Conservation (phyloP, 257 asterid genomes). For the Mitragyna speciosa region DNA sequence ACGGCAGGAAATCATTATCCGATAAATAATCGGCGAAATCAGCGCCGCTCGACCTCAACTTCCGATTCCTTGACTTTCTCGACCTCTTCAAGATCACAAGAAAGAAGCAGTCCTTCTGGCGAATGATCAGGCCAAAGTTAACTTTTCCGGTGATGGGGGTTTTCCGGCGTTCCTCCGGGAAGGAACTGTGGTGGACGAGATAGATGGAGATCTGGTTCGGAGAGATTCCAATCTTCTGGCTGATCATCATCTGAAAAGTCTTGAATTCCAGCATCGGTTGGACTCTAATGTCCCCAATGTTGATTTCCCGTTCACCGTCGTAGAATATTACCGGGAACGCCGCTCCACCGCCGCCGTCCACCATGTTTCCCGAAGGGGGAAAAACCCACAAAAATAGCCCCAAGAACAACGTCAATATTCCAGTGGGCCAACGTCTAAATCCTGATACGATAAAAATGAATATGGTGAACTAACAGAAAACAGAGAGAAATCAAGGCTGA, state of each 20-base stretch:
- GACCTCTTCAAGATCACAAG: conserved; percentile 79
- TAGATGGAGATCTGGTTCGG: conserved; percentile 89
- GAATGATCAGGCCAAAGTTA: conserved; percentile 52
- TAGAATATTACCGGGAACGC: conserved; percentile 66
- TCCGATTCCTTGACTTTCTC: conserved; percentile 56
- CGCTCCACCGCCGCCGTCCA: conserved; percentile 61
- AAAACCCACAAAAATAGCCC: background rate
- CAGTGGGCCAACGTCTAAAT: background rate
- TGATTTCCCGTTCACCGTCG: conserved; percentile 82
- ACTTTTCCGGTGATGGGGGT: conserved; percentile 76
- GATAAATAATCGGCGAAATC: conserved; percentile 34
- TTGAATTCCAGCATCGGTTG: conserved; percentile 66
- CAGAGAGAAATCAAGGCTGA: background rate
- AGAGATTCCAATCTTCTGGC: conserved; percentile 82
- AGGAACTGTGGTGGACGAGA: conserved; percentile 40
- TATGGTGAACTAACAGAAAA: background rate
- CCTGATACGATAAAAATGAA: background rate
- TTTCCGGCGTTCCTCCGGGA: conserved; percentile 49
- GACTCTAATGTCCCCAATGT: conserved; percentile 55
- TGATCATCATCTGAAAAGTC: conserved; percentile 67
- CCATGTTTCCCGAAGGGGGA: conserved; percentile 33
- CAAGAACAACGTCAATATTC: background rate
- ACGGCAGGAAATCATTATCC: conserved; percentile 34
- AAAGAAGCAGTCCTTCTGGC: conserved; percentile 55
- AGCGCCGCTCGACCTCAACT: conserved; percentile 35